A percentile compares a stretch with the other conserved stretches of the same genome.
Conservation (phyloP, 2,329 filamentous ascomycete genomes). For the Dactylonectria estremocensis region DNA sequence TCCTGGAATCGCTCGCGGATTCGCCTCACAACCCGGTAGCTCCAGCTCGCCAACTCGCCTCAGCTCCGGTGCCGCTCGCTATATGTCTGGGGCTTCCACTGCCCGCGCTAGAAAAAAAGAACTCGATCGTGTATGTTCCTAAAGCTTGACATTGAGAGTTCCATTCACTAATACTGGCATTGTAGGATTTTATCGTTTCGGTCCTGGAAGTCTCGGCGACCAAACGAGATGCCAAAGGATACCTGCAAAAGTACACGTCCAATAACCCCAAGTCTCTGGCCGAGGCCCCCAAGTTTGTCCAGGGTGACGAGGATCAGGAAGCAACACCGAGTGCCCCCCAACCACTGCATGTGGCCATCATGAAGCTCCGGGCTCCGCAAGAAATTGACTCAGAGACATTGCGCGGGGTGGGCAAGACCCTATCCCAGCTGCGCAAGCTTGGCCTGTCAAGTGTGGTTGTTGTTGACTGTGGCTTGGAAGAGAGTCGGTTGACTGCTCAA, state of each 20-base stretch:
- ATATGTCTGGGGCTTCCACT: slow-evolving; percentile 50
- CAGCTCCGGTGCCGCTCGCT: slow-evolving; percentile 41
- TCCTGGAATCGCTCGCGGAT: slow-evolving; percentile 26
- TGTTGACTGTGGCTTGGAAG: slow-evolving; percentile 76
- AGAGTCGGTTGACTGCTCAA: slow-evolving; percentile 59
- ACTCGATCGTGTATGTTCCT: slow-evolving; percentile 51
- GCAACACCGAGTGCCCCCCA: slow-evolving; percentile 38
- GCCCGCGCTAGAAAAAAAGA: slow-evolving; percentile 51
- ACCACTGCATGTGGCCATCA: slow-evolving; percentile 78
- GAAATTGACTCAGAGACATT: slow-evolving; percentile 78
- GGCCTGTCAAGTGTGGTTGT: slow-evolving; percentile 88
- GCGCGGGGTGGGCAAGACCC: slow-evolving; percentile 83
- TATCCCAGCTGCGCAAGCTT: slow-evolving; percentile 86
- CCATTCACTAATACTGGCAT: slow-evolving; percentile 27
- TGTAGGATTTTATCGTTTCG: slow-evolving; percentile 86
- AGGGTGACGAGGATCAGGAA: slow-evolving; percentile 47
- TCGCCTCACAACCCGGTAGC: slow-evolving; percentile 34
- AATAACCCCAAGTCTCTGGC: slow-evolving; percentile 47
- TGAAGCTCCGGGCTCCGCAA: slow-evolving; percentile 86
- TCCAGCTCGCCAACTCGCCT: slow-evolving; percentile 29
- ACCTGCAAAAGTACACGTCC: slow-evolving; percentile 84
- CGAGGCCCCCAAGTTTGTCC: slow-evolving; percentile 53
- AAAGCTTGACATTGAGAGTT: neutral
- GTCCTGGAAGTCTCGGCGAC: slow-evolving; percentile 91
- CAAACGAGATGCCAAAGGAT: slow-evolving; percentile 92